A percentile compares a stretch with the other conserved stretches of the same genome.
phyloP scores from a whole-genome alignment of 441 rosid species.

The Gossypium davidsonii region DNA sequence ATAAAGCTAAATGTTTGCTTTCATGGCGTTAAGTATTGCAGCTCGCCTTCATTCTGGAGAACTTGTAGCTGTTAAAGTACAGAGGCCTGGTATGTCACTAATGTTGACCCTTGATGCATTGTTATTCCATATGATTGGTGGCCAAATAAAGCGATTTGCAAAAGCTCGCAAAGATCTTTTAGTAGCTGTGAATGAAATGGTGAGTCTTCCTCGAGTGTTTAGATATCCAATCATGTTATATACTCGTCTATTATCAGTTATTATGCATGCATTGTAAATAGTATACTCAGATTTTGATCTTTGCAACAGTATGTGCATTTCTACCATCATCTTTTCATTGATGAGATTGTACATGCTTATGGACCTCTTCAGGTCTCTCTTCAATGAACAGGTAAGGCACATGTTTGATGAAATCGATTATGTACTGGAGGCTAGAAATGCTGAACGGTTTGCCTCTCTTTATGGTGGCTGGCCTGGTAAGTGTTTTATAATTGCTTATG shows the following conservation, averaged over 20 bases:
- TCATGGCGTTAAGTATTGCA: conserved; percentile 57
- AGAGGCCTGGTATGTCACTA: conserved; percentile 88
- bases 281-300: not conserved
- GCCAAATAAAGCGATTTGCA: conserved; percentile 93
- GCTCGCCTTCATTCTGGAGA: conserved; percentile 97
- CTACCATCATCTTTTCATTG: conserved; percentile 16
- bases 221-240: conserved; percentile 4
- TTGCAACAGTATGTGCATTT: not conserved
- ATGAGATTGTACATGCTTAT: conserved; percentile 30
- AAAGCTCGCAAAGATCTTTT: conserved; percentile 86
- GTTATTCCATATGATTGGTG: conserved; percentile 86
- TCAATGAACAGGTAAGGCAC: conserved; percentile 86
- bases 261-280: not conserved
- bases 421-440: conserved; percentile 81
- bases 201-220: conserved; percentile 31
- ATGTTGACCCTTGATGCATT: conserved; percentile 88
- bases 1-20: conserved; percentile 24
- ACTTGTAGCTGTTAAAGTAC: conserved; percentile 97
- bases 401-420: conserved; percentile 99
- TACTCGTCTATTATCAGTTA: not conserved
- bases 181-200: conserved; percentile 94
- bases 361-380: conserved; percentile 43
- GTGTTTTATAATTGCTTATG: conserved; percentile 22
- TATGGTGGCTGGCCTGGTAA: conserved; percentile 54
- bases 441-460: conserved; percentile 86